Conservation (phyloP, 208 protist genomes). For the Trypanosoma scelopori region DNA sequence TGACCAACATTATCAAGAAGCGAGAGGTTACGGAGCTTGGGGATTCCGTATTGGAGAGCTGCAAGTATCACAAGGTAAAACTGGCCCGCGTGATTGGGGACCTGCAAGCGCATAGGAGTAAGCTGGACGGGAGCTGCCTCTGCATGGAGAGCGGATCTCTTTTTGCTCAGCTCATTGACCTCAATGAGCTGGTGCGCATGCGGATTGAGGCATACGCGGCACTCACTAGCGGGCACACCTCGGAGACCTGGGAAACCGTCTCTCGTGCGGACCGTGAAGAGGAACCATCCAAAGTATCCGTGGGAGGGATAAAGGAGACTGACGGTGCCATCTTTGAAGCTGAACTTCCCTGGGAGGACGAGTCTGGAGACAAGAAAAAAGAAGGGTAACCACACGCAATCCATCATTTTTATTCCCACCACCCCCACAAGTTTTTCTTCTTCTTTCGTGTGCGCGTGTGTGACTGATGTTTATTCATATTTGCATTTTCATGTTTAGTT, state of each 20-base stretch:
- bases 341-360: constrained; percentile 53
- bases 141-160: constrained; percentile 30
- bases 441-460: too few species aligned
- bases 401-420: neutral
- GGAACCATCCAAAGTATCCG: neutral
- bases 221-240: constrained; percentile 14
- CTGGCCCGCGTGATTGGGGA: constrained; percentile 43
- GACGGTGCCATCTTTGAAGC: constrained; percentile 45
- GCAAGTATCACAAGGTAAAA: constrained; percentile 69
- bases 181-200: constrained; percentile 30
- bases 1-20: constrained; percentile 49
- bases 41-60: constrained; percentile 69
- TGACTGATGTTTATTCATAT: too few species aligned
- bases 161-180: constrained; percentile 31
- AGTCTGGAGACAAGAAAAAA: constrained; percentile 8
- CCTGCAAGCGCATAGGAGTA: constrained; percentile 28
- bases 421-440: too few species aligned
- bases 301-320: neutral
- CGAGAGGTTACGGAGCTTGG: constrained; percentile 42
- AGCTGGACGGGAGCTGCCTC: constrained; percentile 36
- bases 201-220: constrained; percentile 26
- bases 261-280: constrained; percentile 1
- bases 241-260: constrained; percentile 9
- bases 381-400: neutral
- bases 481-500: too few species aligned